A percentile compares a stretch with the other conserved stretches of the same genome.
phyloP scores from a whole-genome alignment of 2,329 filamentous ascomycete species.

The Aspergillus luchuensis region DNA sequence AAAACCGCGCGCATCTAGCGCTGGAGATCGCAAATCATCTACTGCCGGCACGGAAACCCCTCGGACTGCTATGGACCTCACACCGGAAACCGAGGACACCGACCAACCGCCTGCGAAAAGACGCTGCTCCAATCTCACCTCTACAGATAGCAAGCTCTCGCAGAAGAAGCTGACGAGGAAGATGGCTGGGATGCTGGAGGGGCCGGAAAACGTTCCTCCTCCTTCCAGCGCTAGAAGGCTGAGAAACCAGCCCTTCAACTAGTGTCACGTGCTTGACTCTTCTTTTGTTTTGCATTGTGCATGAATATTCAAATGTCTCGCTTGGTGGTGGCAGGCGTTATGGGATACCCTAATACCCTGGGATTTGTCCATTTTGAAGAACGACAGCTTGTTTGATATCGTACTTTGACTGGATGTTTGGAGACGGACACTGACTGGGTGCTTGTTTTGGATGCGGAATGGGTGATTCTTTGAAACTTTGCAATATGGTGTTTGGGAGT shows the following conservation, averaged over 20 bases:
- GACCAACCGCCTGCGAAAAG: constrained; percentile 32
- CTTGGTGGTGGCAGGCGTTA: constrained; percentile 1
- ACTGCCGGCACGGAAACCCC: neutral
- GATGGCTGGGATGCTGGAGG: constrained; percentile 45
- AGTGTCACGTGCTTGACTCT: constrained; percentile 11
- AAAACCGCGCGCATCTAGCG: constrained; percentile 32
- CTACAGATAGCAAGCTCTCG: constrained; percentile 45
- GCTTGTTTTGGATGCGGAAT: neutral
- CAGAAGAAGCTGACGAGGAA: constrained; percentile 44
- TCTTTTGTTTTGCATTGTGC: constrained; percentile 13
- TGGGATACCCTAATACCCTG: constrained; percentile 9
- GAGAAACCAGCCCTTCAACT: constrained; percentile 33
- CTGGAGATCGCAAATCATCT: constrained; percentile 20
- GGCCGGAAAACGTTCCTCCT: constrained; percentile 48
- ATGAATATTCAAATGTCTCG: neutral
- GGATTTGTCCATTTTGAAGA: neutral
- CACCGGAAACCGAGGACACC: constrained; percentile 25
- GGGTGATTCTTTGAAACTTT: neutral
- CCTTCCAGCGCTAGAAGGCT: constrained; percentile 31
- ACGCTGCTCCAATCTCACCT: constrained; percentile 31
- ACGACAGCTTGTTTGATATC: neutral
- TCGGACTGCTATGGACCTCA: constrained; percentile 11
- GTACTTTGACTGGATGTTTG: neutral
- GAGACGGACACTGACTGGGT: neutral
- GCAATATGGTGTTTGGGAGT: neutral